These are phyloP conservation scores for Grigorovia yakushimaensis DNA, from an alignment of 805 yeast species.

Conservation along the genomic window DNA sequence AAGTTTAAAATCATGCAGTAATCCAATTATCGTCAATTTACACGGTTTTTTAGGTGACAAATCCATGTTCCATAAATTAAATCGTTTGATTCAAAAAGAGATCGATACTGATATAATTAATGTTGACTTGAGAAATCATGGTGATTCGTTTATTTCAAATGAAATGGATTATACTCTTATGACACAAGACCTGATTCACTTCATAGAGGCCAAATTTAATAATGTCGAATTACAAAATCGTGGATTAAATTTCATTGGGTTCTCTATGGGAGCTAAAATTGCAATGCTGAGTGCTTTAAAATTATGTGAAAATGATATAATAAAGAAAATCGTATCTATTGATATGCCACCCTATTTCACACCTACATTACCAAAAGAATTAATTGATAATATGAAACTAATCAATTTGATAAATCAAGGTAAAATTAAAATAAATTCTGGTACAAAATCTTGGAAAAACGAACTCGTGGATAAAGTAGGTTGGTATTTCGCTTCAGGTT, in stretches of 20 bases:
- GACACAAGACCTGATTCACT: conserved; percentile 35
- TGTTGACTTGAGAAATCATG: conserved; percentile 50
- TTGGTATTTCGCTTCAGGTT: conserved; percentile 25
- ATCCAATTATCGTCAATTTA: conserved; percentile 34
- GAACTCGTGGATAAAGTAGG: conserved; percentile 15
- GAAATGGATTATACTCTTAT: conserved; percentile 38
- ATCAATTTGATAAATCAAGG: conserved; percentile 15
- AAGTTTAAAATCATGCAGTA: background rate
- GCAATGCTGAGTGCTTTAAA: conserved; percentile 37
- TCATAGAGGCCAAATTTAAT: conserved; percentile 24
- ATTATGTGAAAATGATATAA: background rate
- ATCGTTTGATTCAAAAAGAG: conserved; percentile 26
- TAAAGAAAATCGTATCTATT: conserved; percentile 34
- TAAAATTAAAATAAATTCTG: conserved; percentile 14
- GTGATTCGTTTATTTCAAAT: conserved; percentile 34
- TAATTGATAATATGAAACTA: conserved; percentile 14
- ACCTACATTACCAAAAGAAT: conserved; percentile 13
- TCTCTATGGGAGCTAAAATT: conserved; percentile 54
- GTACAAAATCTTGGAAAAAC: conserved; percentile 17
- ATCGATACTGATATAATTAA: conserved; percentile 32
- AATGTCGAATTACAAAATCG: conserved; percentile 5
- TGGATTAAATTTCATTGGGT: conserved; percentile 37
- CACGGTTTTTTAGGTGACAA: conserved; percentile 50
- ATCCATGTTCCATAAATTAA: conserved; percentile 34
- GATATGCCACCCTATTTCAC: conserved; percentile 27